These are phyloP conservation scores for Leishmania tropica DNA, from an alignment of 208 protist species.

Conservation along the genomic window DNA sequence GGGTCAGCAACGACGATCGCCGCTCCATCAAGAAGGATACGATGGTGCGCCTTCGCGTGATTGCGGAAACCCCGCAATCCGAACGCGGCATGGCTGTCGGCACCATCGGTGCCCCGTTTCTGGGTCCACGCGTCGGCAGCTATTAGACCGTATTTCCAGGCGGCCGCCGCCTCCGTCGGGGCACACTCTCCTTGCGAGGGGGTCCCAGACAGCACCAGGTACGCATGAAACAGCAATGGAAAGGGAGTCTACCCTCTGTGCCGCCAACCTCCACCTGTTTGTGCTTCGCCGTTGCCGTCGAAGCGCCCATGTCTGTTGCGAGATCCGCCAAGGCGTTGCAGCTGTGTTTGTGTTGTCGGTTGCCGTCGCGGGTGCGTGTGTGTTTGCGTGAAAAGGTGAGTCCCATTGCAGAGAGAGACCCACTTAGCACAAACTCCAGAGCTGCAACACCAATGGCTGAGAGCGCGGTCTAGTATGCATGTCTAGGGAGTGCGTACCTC, in stretches of 20 bases:
- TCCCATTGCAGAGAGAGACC: no score
- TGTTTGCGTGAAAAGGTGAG: background rate
- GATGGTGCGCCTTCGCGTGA: constrained; percentile 73
- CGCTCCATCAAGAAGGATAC: constrained; percentile 67
- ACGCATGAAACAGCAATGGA: background rate
- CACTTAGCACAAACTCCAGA: background rate
- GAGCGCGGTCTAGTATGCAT: background rate
- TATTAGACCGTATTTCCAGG: constrained; percentile 15
- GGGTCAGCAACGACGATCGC: constrained; percentile 64
- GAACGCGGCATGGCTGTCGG: constrained; percentile 69
- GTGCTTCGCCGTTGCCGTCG: no score
- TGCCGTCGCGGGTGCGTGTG: background rate
- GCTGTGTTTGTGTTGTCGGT: background rate
- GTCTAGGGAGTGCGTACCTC: background rate
- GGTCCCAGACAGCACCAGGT: background rate
- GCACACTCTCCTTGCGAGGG: background rate
- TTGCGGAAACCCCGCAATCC: constrained; percentile 84
- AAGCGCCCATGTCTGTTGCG: no score
- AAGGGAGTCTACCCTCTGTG: background rate
- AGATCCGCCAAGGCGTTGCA: no score
- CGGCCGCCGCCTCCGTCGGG: background rate
- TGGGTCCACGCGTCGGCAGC: constrained; percentile 51
- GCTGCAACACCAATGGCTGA: background rate
- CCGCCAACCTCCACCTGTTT: background rate
- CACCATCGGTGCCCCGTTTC: constrained; percentile 64